Percentiles rank a stretch among this genome's conserved stretches.
Conservation (phyloP, 805 yeast species). For the Kuraishia ogatae region DNA sequence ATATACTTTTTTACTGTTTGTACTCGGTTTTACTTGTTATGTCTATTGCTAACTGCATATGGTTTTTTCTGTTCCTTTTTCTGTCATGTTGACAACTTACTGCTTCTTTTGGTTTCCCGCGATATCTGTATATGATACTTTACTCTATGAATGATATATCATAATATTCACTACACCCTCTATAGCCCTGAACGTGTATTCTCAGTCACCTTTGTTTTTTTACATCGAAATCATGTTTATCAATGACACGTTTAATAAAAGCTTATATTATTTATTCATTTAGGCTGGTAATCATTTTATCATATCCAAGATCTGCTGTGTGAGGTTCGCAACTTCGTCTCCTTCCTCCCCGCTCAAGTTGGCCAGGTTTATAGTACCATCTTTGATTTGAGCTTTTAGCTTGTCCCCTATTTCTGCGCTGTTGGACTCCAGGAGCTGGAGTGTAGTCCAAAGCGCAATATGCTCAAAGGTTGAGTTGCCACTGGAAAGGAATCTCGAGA, state of each 20-base stretch:
- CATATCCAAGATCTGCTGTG: conserved; percentile 26
- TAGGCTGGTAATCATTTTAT: conserved; percentile 14
- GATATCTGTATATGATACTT: not conserved
- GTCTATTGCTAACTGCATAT: not conserved
- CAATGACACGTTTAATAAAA: too few species aligned
- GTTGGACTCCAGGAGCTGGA: conserved; percentile 86
- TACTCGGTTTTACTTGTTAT: not conserved
- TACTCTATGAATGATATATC: not conserved
- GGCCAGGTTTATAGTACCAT: conserved; percentile 22
- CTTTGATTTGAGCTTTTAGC: conserved; percentile 22
- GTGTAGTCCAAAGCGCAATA: conserved; percentile 93
- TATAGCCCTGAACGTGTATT: too few species aligned
- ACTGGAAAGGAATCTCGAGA: conserved; percentile 69
- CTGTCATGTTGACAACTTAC: too few species aligned
- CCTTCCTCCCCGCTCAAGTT: conserved; percentile 24
- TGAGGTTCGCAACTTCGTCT: conserved; percentile 26
- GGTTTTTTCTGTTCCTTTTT: not conserved
- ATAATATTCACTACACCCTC: not conserved
- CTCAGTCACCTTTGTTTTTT: too few species aligned
- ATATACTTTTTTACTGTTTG: not conserved
- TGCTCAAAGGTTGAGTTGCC: conserved; percentile 94
- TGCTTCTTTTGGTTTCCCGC: not conserved
- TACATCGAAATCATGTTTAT: too few species aligned
- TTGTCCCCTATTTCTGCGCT: conserved; percentile 46
- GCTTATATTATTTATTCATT: too few species aligned